phyloP scores from a whole-genome alignment of 768 basidiomycete species.

The Leccinum uliginosum region DNA sequence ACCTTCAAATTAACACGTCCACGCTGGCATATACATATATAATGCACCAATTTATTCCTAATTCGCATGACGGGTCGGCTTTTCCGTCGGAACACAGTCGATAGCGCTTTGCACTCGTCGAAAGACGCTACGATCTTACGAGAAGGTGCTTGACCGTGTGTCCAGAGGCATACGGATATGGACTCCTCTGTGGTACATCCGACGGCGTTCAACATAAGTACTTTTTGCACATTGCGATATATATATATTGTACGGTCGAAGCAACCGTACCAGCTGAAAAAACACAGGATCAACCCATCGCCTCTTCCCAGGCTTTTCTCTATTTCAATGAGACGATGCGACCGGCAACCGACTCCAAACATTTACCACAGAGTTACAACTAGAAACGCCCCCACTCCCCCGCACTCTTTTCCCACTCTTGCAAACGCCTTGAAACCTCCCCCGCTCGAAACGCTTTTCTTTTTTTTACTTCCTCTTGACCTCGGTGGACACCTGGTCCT shows the following conservation, averaged over 20 bases:
- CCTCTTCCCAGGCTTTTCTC: conserved; percentile 11
- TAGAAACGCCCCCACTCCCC: not conserved
- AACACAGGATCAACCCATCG: conserved; percentile 19
- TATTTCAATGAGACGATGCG: conserved; percentile 12
- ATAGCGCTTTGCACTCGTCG: not conserved
- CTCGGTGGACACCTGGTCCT: conserved; percentile 37
- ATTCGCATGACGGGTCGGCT: not conserved
- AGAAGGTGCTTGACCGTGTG: not conserved
- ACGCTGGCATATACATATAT: not conserved
- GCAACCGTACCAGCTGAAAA: conserved; percentile 21
- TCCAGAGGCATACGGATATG: conserved; percentile 1
- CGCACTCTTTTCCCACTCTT: not conserved
- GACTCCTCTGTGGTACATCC: conserved; percentile 1
- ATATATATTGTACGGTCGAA: conserved; percentile 28
- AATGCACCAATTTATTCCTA: not conserved
- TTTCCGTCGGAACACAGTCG: not conserved
- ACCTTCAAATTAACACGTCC: not conserved
- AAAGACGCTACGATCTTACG: not conserved
- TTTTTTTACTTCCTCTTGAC: conserved; percentile 20
- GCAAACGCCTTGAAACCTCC: not conserved
- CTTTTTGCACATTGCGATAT: conserved; percentile 27
- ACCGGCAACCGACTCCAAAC: conserved; percentile 12
- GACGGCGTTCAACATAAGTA: conserved; percentile 24
- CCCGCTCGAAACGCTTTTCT: not conserved
- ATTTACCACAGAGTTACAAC: conserved; percentile 10